Evolutionary conservation across 352 stramenopile species (phyloP), one percentile per base, ranked within the genome.

Genomic region (Globisporangium alternatum): DNA sequence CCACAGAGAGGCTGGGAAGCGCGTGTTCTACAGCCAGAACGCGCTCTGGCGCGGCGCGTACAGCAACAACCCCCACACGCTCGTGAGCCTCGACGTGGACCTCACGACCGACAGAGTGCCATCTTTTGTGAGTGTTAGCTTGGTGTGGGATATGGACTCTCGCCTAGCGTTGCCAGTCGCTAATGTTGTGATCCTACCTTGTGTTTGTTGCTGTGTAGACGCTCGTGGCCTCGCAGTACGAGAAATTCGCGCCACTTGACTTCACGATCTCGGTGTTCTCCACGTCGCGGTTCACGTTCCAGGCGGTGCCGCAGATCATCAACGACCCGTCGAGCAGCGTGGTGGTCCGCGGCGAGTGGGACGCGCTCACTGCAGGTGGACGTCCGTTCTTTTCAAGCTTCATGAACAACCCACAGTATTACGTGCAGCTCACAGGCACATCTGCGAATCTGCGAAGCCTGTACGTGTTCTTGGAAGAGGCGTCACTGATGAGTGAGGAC

Each of bases 31-130:
- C 70, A 93, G 91, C 25, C 81, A 94, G 21, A 70, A 88, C 22
- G 82, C 86, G 10, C 72, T 96, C 35, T 80, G 88, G 52, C 79
- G 88, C 25, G 89, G 89, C 13, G 90, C 87, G 7, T 98, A 98
- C 79, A 97, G 83, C 69, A 97, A 98, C 70, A 97, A 97, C 51
- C 91, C 91, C 1, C 89, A 98, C 72, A 94, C 84, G 3, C 80
- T 98, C 30, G 75, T 96, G n/a, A 90, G 88, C 43, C 70, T 97
- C 33, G 83, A 97, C 62, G 63, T 93, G 17, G 83, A 90, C 56
- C 70, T 93, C 22, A 48, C 68, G 5, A 65, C 76, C 1, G 74
- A 84, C 33, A 76, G 65, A 21, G 65, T 82, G 35, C 83, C 78
- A n/a, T 86, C 72, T 3, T 93, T 91, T 63, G 72, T 82, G 58